phyloP scores from a whole-genome alignment of 495 filamentous ascomycete species.

The Aspergillus ostianus region DNA sequence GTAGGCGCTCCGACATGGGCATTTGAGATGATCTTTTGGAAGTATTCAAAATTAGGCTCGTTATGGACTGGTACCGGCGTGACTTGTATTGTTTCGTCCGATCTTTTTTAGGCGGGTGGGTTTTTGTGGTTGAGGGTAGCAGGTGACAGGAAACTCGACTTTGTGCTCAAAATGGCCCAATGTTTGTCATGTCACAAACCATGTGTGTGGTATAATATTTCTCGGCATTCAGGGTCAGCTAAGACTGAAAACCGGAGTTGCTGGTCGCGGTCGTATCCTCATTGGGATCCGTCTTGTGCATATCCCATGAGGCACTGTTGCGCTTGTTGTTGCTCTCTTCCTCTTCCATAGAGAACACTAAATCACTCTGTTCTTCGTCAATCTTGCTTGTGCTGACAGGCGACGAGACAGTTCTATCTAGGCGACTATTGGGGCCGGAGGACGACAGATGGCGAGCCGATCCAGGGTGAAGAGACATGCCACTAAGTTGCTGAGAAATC shows the following conservation, averaged over 20 bases:
- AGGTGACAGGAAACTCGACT: background rate
- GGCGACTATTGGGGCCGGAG: slow-evolving; percentile 29
- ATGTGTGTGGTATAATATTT: background rate
- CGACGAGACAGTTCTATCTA: slow-evolving; percentile 46
- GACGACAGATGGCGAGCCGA: slow-evolving; percentile 41
- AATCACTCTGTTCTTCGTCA: slow-evolving; percentile 66
- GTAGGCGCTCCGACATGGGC: slow-evolving; percentile 2
- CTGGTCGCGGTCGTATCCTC: slow-evolving; percentile 19
- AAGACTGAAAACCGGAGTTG: slow-evolving; percentile 18
- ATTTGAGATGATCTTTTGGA: slow-evolving; percentile 17
- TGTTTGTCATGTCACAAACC: background rate
- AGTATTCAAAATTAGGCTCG: slow-evolving; percentile 9
- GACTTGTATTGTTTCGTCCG: slow-evolving; percentile 13
- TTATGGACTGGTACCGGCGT: slow-evolving; percentile 15
- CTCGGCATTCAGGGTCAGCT: slow-evolving; percentile 6
- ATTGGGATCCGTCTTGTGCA: slow-evolving; percentile 20
- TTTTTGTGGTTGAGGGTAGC: slow-evolving; percentile 12
- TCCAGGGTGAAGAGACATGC: slow-evolving; percentile 47
- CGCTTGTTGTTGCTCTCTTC: slow-evolving; percentile 55
- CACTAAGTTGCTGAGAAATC: slow-evolving; percentile 65
- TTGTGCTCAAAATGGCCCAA: background rate
- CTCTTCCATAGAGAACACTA: slow-evolving; percentile 83
- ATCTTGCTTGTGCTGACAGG: slow-evolving; percentile 60
- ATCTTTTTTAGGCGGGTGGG: slow-evolving; percentile 16
- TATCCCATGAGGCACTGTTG: slow-evolving; percentile 35